These are phyloP conservation scores for Gentiana dahurica DNA, from an alignment of 257 asterid species.

Conservation along the genomic window DNA sequence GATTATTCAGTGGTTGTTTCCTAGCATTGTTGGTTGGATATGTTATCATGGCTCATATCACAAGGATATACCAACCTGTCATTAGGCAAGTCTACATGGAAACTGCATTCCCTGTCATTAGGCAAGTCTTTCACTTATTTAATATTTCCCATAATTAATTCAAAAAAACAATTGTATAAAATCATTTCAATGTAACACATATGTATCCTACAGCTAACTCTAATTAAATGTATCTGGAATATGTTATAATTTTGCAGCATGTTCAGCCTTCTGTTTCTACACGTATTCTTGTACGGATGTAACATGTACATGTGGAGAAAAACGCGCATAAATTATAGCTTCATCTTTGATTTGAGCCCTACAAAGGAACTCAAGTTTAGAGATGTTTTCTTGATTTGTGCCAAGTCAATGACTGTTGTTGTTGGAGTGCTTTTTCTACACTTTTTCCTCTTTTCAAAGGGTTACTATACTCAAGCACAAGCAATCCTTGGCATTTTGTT, in stretches of 20 bases:
- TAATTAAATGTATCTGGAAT: too few relatives aligned
- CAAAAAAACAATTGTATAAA: neutral
- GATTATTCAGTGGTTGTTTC: slow-evolving; percentile 72
- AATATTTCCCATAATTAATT: too few relatives aligned
- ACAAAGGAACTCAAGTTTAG: slow-evolving; percentile 62
- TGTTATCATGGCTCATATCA: slow-evolving; percentile 63
- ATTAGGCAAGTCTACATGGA: slow-evolving; percentile 75
- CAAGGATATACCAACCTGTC: slow-evolving; percentile 55
- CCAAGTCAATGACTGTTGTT: slow-evolving; percentile 59
- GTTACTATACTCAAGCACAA: slow-evolving; percentile 51
- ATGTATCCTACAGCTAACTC: too few relatives aligned
- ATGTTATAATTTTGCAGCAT: slow-evolving; percentile 49
- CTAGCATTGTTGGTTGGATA: slow-evolving; percentile 70
- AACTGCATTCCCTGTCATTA: slow-evolving; percentile 78
- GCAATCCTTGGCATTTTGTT: slow-evolving; percentile 67
- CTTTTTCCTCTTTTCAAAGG: slow-evolving; percentile 59
- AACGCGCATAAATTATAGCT: slow-evolving; percentile 66
- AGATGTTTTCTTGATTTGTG: slow-evolving; percentile 72
- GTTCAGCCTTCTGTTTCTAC: slow-evolving; percentile 75
- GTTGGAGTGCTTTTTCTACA: slow-evolving; percentile 66
- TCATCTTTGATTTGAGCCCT: slow-evolving; percentile 66
- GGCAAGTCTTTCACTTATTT: slow-evolving; percentile 36
- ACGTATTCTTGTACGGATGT: slow-evolving; percentile 76
- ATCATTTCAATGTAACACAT: too few relatives aligned
- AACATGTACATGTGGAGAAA: slow-evolving; percentile 91